phyloP scores from a whole-genome alignment of 164 flowering plant genomes.

The Echeveria elegans region DNA sequence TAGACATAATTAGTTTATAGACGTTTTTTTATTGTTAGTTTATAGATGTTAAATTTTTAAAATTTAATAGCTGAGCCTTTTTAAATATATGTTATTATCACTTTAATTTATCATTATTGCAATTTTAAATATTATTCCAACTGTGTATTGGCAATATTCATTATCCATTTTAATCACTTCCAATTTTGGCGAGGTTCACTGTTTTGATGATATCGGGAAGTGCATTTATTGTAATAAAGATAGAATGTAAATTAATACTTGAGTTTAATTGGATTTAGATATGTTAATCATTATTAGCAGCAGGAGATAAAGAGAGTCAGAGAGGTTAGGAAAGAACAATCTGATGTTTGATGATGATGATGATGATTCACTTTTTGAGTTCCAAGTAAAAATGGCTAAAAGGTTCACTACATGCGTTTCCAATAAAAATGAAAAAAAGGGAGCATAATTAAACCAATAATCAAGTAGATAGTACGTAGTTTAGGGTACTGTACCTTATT shows the following conservation, averaged over 20 bases:
- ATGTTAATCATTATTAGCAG: neutral
- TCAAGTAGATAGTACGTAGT: neutral
- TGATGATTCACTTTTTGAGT: neutral
- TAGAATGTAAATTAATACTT: neutral
- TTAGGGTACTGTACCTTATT: no score
- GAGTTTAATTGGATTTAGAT: neutral
- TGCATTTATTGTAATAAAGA: neutral
- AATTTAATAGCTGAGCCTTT: neutral
- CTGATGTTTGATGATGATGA: no score
- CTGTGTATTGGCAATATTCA: neutral
- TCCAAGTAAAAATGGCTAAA: neutral
- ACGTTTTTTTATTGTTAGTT: neutral
- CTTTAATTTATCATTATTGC: neutral
- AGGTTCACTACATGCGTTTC: neutral
- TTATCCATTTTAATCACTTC: neutral
- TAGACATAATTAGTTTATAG: neutral
- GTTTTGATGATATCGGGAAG: neutral
- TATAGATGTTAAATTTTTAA: neutral
- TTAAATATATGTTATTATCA: neutral
- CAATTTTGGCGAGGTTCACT: neutral
- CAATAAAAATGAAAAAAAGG: neutral
- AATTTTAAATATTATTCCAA: neutral
- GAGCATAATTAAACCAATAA: neutral
- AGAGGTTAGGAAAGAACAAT: neutral
- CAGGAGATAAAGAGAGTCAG: neutral